Evolutionary conservation across 495 filamentous ascomycete genomes (phyloP), one percentile per base, ranked within the genome.

Genomic region (Podospora tetraspora): DNA sequence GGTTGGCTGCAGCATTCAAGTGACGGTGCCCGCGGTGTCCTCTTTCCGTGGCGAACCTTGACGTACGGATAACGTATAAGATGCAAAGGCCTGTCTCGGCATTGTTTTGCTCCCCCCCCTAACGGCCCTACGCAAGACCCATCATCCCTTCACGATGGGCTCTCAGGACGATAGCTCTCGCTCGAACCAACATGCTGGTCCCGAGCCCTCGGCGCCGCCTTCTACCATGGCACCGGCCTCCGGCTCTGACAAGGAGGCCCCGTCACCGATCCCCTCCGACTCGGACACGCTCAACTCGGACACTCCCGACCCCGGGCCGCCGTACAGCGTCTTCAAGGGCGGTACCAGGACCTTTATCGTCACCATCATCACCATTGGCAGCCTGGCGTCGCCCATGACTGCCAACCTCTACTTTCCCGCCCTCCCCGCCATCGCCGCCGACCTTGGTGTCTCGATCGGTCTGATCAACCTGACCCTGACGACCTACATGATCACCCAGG

Each of bases 321-420:
- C 79, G 16, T 86, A 89, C 75, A 86, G 82, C 29, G 81, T 83
- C 70, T 91, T 92, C 74, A 82, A 84, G 19, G 79, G 76, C 25
- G 57, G 76, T 12, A 82, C 86, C 66, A 89, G 85, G 78, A 70
- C 81, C 68, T 86, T 86, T 79, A 85, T 91, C 67, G 80, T 91
- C n/a, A 79, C 80, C 69, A 88, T 94, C 78, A 86, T 89, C 57
- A 85, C 87, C 25, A 82, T 83, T 63, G 86, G 86, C 12, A 84
- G 86, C 52, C 89, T 92, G 71, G 86, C 91, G 74, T 92, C 90
- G 0, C 90, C 90, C 2, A 82, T 92, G 62, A 91, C 89, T 0
- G 89, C 89, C 22, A 92, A 91, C 71, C 92, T 93, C 57, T 95
- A 95, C 76, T 92, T 93, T 68, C 91, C 91, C 5, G 88, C 89